Conservation (phyloP, 1,284 basidiomycete genomes). For the Moesziomyces sp. region DNA sequence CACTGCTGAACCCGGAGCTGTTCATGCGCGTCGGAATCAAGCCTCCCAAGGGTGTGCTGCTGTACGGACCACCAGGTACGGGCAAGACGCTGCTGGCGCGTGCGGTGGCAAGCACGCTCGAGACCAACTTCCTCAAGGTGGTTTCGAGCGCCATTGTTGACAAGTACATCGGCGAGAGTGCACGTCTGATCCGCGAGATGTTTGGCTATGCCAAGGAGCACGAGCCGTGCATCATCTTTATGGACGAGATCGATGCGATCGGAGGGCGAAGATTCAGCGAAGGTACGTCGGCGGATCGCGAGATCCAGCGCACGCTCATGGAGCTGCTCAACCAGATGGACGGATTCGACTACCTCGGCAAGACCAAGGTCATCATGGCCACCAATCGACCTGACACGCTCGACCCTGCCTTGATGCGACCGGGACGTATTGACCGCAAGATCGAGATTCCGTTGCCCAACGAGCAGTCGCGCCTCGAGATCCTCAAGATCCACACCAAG, state of each 20-base stretch:
- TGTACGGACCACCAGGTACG: conserved; percentile 86
- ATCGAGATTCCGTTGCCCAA: conserved; percentile 98
- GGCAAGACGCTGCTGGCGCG: conserved; percentile 96
- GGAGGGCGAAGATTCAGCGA: conserved; percentile 88
- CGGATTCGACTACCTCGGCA: conserved; percentile 95
- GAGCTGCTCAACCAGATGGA: conserved; percentile 99
- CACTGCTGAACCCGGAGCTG: conserved; percentile 92
- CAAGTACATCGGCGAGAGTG: conserved; percentile 99
- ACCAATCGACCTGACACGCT: conserved; percentile 75
- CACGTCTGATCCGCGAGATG: conserved; percentile 94
- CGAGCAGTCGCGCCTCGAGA: conserved; percentile 91
- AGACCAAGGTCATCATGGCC: conserved; percentile 95
- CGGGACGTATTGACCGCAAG: conserved; percentile 95
- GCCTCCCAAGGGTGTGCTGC: conserved; percentile 80
- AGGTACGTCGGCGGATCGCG: conserved; percentile 96
- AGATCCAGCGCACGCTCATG: conserved; percentile 99
- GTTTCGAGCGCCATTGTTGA: conserved; percentile 99
- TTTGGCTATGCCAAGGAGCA: conserved; percentile 97
- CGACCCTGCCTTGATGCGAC: conserved; percentile 94
- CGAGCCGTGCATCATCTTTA: conserved; percentile 98
- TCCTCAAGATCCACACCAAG: conserved; percentile 95
- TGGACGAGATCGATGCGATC: conserved; percentile 86
- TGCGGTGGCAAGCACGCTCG: conserved; percentile 92
- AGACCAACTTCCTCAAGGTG: conserved; percentile 98
- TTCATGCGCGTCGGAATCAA: conserved; percentile 89